phyloP scores from a whole-genome alignment of 192 early-diverging fungal genomes.

The Podila epigama region DNA sequence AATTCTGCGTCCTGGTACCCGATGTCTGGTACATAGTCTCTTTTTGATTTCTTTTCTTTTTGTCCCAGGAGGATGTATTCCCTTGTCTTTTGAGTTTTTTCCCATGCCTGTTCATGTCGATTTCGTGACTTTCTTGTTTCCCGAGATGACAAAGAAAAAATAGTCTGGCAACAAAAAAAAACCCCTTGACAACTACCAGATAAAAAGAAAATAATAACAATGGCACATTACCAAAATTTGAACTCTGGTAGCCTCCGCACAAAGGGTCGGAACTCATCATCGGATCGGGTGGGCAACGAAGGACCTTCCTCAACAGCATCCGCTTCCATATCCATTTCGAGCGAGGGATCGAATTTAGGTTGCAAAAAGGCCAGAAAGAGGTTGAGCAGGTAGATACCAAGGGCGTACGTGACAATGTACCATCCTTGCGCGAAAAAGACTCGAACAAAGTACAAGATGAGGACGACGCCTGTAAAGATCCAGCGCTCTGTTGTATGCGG shows the following conservation, averaged over 20 bases:
- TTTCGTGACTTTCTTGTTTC: too few relatives aligned
- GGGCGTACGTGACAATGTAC: constrained; percentile 94
- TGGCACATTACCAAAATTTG: constrained; percentile 89
- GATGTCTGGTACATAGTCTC: too few relatives aligned
- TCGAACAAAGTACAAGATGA: constrained; percentile 79
- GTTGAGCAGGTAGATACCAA: constrained; percentile 96
- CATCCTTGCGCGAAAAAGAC: constrained; percentile 87
- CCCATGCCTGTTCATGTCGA: too few relatives aligned
- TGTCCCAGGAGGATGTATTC: too few relatives aligned
- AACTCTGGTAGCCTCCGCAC: constrained; percentile 97
- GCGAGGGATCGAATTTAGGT: constrained; percentile 95
- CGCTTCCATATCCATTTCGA: constrained; percentile 73
- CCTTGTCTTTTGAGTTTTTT: background rate
- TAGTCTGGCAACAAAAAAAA: background rate
- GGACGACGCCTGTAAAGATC: constrained; percentile 65
- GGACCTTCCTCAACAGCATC: constrained; percentile 72
- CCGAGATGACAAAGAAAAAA: too few relatives aligned
- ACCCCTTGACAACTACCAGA: background rate
- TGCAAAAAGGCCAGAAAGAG: constrained; percentile 95
- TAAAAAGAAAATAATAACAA: background rate
- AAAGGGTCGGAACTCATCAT: constrained; percentile 98
- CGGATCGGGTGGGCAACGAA: constrained; percentile 81
- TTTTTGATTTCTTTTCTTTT: too few relatives aligned
- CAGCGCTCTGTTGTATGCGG: constrained; percentile 84
- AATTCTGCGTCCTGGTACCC: too few relatives aligned